Base-by-base conservation (phyloP, 2,329 filamentous ascomycete species). In the Botrytis sinoallii region DNA sequence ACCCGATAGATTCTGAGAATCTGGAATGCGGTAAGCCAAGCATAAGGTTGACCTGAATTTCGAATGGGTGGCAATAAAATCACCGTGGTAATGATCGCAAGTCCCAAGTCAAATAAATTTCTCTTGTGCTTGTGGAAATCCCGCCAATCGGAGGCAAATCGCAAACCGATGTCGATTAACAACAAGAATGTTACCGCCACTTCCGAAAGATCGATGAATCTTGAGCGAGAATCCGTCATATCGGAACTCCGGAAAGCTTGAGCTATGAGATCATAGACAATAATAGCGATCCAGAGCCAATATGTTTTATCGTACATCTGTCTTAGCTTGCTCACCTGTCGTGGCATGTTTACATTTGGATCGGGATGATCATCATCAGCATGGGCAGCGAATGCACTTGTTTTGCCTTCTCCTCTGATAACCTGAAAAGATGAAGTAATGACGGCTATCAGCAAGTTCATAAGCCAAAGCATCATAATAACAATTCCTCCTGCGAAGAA, bases 341-440 rank as follows among this genome's bases (percentile, higher is more conserved):
- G 79, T 78, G 81, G 74, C 74, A 80, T 55, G 78, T 79, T 69
- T 81, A 80, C 22, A 82, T 83, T 75, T 57, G 78, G 73, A 8
- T 76, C 74, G 16, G 74, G 74, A 63, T 78, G 74, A 32, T 75
- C 76, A 70, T 87, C 88, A 57, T 93, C 88, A 74, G 93, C 88
- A 73, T 94, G 89, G 20, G 90, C 90, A 7, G 94, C 95, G 82
- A 99, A 99, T 4, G 97, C 96, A 84, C 95, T 98, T 46, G 92
- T 91, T 82, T 92, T 95, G 83, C 94, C 97, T 82, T 99, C 96
- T 84, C 99, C 97, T 76, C 96, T 90, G 78, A 99, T 99, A 77
- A 99, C 93, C 81, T 99, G 96, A 80, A 99, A 99, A 1, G 95
- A 98, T 8, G 96, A 97, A 0, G 96, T 99, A 81, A 99, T 99